A percentile compares a stretch with the other conserved stretches of the same genome.
These are phyloP conservation scores for Myrica gale DNA, from an alignment of 306 rosid genomes.

Conservation along the genomic window DNA sequence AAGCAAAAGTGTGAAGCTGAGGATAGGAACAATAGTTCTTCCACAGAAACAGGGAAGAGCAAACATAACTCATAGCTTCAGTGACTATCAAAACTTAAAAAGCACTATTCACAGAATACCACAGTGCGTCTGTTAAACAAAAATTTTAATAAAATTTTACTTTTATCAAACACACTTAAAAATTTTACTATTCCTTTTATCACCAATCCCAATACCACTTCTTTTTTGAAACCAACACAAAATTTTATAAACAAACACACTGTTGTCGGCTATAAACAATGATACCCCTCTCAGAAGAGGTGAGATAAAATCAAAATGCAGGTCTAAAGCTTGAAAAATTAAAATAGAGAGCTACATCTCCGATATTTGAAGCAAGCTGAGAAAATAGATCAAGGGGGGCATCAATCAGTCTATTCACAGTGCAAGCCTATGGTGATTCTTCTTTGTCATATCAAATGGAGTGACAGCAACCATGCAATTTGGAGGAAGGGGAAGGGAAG, in stretches of 20 bases:
- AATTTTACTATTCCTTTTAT: no score
- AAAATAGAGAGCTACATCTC: background rate
- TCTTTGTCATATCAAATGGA: background rate
- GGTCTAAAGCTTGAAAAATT: background rate
- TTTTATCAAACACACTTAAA: no score
- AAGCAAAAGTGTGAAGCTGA: constrained; percentile 12
- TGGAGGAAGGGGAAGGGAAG: background rate
- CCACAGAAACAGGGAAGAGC: background rate
- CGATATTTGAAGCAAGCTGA: background rate
- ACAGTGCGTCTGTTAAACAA: no score
- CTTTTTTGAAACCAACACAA: no score
- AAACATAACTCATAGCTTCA: background rate
- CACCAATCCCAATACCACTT: no score
- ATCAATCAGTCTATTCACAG: background rate
- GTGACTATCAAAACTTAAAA: background rate
- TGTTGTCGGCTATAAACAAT: background rate
- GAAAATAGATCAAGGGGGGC: background rate
- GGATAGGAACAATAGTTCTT: constrained; percentile 1
- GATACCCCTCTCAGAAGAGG: background rate
- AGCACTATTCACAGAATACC: background rate
- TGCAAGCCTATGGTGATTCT: background rate
- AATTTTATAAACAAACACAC: no score
- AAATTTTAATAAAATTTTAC: no score
- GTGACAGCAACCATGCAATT: background rate
- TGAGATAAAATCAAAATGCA: background rate